Conservation (phyloP, 345 rosid species). For the Ceriops tagal region DNA sequence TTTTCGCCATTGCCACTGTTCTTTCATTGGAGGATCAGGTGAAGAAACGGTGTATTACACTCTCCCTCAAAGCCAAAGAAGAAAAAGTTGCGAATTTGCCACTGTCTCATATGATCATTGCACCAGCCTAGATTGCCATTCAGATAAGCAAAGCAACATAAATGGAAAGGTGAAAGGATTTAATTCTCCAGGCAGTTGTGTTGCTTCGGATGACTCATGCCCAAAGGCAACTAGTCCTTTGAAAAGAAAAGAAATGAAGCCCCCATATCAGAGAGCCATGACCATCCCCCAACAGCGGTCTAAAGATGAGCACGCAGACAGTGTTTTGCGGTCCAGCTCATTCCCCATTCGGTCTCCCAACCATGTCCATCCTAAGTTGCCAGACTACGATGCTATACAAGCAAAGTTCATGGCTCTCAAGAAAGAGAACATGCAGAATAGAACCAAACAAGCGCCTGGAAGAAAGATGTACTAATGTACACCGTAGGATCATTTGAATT, state of each 20-base stretch:
- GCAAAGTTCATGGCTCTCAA: conserved; percentile 64
- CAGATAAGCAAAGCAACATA: conserved; percentile 9
- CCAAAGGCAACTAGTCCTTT: neutral
- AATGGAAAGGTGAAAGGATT: conserved; percentile 1
- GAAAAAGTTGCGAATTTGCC: conserved; percentile 27
- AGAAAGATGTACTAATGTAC: no score
- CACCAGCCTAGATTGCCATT: conserved; percentile 11
- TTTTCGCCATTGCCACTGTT: conserved; percentile 4
- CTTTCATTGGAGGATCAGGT: conserved; percentile 4
- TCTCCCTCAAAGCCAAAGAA: conserved; percentile 14
- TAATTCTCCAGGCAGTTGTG: conserved; percentile 14
- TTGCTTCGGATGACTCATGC: neutral
- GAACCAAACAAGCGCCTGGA: neutral
- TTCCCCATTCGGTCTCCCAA: conserved; percentile 37
- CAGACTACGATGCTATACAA: conserved; percentile 74
- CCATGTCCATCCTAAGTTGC: conserved; percentile 88
- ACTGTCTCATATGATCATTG: conserved; percentile 18
- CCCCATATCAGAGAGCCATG: conserved; percentile 40
- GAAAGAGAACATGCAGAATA: conserved; percentile 37
- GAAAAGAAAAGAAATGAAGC: conserved; percentile 13
- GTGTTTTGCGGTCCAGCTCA: conserved; percentile 33
- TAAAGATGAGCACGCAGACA: conserved; percentile 17
- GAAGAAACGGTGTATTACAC: conserved; percentile 15
- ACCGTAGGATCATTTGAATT: no score
- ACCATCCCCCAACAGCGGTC: conserved; percentile 56